These are phyloP conservation scores for Cyanidioschyzon merolae DNA, from an alignment of 23 red algal species.

Conservation along the genomic window DNA sequence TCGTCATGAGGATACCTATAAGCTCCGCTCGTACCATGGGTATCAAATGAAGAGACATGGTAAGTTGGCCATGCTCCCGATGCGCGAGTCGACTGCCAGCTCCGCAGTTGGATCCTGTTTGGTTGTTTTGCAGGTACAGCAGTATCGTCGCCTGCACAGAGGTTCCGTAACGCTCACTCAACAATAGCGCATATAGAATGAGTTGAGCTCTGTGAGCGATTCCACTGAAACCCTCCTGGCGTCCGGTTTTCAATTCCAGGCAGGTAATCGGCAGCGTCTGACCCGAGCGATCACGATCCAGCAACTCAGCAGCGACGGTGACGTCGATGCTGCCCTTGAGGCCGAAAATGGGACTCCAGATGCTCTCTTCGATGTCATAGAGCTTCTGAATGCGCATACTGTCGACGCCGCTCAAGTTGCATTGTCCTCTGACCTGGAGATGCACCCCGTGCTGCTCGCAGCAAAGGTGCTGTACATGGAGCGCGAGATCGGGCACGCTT, in stretches of 20 bases:
- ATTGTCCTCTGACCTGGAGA: background rate
- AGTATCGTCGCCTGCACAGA: conserved; percentile 24
- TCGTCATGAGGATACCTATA: conserved; percentile 8
- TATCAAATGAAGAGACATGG: background rate
- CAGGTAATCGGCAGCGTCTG: conserved; percentile 7
- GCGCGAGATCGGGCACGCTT: conserved; percentile 30
- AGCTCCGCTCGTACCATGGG: conserved; percentile 25
- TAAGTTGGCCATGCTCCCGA: background rate
- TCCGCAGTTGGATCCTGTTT: background rate
- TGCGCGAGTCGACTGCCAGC: background rate
- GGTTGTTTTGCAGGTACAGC: conserved; percentile 35
- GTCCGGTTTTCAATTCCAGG: conserved; percentile 65
- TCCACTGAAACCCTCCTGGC: conserved; percentile 17
- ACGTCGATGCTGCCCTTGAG: conserved; percentile 90
- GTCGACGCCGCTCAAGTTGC: background rate
- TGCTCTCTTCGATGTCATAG: conserved; percentile 58
- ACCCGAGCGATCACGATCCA: too few species aligned
- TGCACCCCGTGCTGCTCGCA: background rate
- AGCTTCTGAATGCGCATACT: conserved; percentile 6
- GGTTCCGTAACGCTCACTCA: conserved; percentile 50
- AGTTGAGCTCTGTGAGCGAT: conserved; percentile 50
- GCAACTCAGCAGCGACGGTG: conserved; percentile 18
- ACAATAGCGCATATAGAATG: conserved; percentile 40
- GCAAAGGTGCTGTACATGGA: conserved; percentile 5
- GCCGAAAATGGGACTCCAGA: conserved; percentile 82